These are phyloP conservation scores for Candida frijolesensis DNA, from an alignment of 1,139 yeast species.

Conservation along the genomic window DNA sequence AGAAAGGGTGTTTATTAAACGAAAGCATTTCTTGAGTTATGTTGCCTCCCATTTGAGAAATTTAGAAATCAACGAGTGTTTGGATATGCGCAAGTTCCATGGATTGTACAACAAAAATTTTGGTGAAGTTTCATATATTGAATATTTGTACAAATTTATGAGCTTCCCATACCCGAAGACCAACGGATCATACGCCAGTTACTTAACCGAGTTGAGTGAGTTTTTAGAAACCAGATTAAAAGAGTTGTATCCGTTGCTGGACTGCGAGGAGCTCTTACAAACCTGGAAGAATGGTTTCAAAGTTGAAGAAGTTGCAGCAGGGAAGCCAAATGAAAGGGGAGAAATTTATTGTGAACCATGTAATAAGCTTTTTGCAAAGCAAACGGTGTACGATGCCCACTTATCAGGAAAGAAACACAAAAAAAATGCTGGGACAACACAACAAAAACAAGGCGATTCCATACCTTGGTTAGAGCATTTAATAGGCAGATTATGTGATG, in stretches of 20 bases:
- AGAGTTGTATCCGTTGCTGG: conserved; percentile 54
- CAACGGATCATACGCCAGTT: conserved; percentile 38
- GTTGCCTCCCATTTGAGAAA: conserved; percentile 49
- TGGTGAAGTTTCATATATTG: conserved; percentile 44
- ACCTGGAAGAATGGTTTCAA: conserved; percentile 36
- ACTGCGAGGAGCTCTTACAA: conserved; percentile 34
- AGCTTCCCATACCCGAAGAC: conserved; percentile 34
- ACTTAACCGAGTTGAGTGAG: conserved; percentile 41
- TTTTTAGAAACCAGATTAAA: conserved; percentile 51
- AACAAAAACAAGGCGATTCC: conserved; percentile 1
- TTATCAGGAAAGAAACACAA: conserved; percentile 75
- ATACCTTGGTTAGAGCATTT: conserved; percentile 30
- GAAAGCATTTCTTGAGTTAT: conserved; percentile 46
- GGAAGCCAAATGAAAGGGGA: conserved; percentile 29
- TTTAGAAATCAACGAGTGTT: conserved; percentile 8
- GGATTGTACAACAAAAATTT: conserved; percentile 49
- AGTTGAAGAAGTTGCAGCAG: conserved; percentile 19
- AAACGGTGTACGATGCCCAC: conserved; percentile 70
- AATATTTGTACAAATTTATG: conserved; percentile 52
- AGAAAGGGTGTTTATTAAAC: conserved; percentile 31
- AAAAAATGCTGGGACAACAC: conserved; percentile 36
- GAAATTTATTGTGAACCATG: conserved; percentile 65
- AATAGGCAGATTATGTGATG: conserved; percentile 32
- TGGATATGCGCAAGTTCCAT: conserved; percentile 60
- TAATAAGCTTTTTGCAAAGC: conserved; percentile 62